Evolutionary conservation across 805 yeast species (phyloP).

Genomic region (Barnettozyma salicaria): DNA sequence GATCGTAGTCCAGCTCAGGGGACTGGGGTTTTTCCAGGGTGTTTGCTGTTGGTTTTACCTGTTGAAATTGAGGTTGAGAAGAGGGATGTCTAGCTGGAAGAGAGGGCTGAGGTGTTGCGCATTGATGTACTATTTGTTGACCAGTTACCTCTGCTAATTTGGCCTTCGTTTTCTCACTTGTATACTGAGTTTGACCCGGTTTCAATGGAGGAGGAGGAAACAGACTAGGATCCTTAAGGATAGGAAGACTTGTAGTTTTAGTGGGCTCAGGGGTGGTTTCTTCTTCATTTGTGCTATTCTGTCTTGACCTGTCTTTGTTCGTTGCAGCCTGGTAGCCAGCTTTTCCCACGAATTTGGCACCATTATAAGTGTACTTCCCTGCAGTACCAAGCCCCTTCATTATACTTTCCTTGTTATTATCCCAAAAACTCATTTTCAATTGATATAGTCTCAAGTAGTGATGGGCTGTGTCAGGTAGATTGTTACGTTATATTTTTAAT

Average conservation of each 20-base stretch:
- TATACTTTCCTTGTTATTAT: constrained; percentile 35
- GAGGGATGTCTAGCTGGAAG: constrained; percentile 10
- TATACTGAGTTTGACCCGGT: constrained; percentile 33
- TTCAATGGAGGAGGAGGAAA: constrained; percentile 37
- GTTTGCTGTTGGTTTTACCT: constrained; percentile 2
- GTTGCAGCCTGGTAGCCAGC: constrained; percentile 37
- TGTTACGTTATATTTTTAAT: background rate
- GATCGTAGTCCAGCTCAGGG: constrained; percentile 8
- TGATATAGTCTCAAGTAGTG: no score
- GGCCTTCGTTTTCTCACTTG: constrained; percentile 16
- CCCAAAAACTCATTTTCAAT: constrained; percentile 33
- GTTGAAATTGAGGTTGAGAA: constrained; percentile 7
- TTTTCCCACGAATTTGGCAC: constrained; percentile 36
- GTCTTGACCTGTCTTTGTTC: constrained; percentile 18
- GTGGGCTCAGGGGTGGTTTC: constrained; percentile 2
- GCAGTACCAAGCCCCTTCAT: constrained; percentile 31
- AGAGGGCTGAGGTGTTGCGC: constrained; percentile 9
- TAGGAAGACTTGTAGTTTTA: constrained; percentile 8
- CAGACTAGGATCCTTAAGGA: constrained; percentile 16
- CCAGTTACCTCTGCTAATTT: constrained; percentile 8
- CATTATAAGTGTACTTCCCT: constrained; percentile 33
- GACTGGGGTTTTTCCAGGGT: constrained; percentile 7
- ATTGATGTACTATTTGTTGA: constrained; percentile 11
- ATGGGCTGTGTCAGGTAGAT: background rate
- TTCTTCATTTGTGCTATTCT: constrained; percentile 1